Conservation (phyloP, 192 early-diverging fungal genomes). For the Funneliformis geosporum region DNA sequence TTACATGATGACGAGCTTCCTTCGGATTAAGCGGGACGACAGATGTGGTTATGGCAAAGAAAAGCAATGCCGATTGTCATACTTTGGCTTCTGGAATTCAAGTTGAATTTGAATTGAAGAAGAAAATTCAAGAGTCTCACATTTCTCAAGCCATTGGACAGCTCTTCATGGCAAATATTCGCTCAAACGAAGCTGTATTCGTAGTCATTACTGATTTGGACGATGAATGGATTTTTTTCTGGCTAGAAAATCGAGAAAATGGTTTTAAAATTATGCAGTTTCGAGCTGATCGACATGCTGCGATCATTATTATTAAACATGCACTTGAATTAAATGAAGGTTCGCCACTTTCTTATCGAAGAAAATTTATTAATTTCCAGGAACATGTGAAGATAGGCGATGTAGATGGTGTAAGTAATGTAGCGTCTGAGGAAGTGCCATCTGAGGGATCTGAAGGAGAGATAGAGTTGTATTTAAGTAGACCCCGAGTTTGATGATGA, state of each 20-base stretch:
- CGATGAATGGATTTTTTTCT: constrained; percentile 18
- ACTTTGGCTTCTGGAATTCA: constrained; percentile 3
- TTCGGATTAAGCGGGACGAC: background rate
- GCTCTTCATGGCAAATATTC: constrained; percentile 24
- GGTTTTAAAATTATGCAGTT: background rate
- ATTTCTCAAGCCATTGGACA: constrained; percentile 16
- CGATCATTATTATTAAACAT: background rate
- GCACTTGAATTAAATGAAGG: background rate
- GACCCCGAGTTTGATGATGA: background rate
- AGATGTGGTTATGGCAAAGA: background rate
- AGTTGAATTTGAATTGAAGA: constrained; percentile 5
- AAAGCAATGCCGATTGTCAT: background rate
- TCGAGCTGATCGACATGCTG: background rate
- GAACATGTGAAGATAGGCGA: background rate
- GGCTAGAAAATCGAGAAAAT: background rate
- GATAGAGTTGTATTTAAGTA: background rate
- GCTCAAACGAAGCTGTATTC: constrained; percentile 1
- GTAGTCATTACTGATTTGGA: constrained; percentile 21
- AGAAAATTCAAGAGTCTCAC: background rate
- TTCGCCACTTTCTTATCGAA: background rate
- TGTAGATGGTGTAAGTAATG: background rate
- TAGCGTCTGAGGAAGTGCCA: background rate
- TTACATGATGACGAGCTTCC: no score
- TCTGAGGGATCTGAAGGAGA: no score
- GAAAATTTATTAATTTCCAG: background rate